Conservation (phyloP, 305 asterid genomes). For the Galium porrigens region DNA sequence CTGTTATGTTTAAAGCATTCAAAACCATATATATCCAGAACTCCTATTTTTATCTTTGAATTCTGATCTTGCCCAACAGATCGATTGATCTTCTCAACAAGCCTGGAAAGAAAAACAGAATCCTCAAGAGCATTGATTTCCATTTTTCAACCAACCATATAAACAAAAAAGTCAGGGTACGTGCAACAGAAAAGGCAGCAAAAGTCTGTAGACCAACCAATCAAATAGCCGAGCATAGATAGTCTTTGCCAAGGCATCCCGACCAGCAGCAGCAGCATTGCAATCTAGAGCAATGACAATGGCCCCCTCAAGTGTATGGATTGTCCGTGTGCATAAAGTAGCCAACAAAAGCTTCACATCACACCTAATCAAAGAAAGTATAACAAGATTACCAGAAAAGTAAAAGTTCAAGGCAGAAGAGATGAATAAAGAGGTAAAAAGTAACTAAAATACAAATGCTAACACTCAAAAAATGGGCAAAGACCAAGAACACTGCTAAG, state of each 20-base stretch:
- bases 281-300: constrained; percentile 80
- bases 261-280: constrained; percentile 78
- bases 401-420: neutral
- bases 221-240: constrained; percentile 85
- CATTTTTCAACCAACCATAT: neutral
- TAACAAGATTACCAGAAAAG: constrained; percentile 12
- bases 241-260: constrained; percentile 94
- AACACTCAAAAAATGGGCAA: neutral
- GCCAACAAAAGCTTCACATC: constrained; percentile 61
- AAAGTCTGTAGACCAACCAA: constrained; percentile 65
- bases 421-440: neutral
- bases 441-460: neutral
- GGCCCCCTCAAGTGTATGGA: constrained; percentile 79
- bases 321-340: constrained; percentile 77
- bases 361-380: constrained; percentile 43
- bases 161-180: constrained; percentile 1
- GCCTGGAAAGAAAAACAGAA: constrained; percentile 40
- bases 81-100: constrained; percentile 82
- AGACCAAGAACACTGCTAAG: neutral
- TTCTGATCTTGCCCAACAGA: constrained; percentile 94
- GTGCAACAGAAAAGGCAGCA: constrained; percentile 13
- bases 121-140: neutral
- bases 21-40: constrained; percentile 93
- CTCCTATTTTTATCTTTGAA: constrained; percentile 80
- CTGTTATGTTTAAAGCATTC: constrained; percentile 89